Evolutionary conservation across 1,139 yeast species (phyloP), one percentile per base, ranked within the genome.

Genomic region (Candida dubliniensis): DNA sequence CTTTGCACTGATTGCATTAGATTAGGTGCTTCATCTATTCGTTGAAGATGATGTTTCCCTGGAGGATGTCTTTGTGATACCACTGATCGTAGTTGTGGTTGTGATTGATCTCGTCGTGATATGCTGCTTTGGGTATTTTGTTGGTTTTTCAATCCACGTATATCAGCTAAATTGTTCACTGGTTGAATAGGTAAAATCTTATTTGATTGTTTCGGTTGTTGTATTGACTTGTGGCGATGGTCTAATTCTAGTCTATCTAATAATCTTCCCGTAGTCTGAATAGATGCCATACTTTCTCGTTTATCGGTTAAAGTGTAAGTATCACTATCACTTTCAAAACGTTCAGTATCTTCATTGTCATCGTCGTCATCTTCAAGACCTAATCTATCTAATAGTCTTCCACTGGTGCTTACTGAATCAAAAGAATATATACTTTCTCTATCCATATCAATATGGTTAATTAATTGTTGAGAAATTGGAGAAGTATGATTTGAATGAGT

Each of bases 381-480:
- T 41, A 73, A 57, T 9, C 77, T 61, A 48, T 74, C 78, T 14
- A 74, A 56, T 30, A 74, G 58, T 37, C 77, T 53, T 6, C 76
- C 77, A 47, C 59, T 69, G 30, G 78, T 73, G 44, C 74, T 64
- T 7, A 72, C 75, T 3, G 77, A 71, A 40, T 73, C 78, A 47
- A 72, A 74, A 10, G 77, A 71, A 52, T 71, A 72, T 14, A 74
- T 54, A 44, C 55, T 52, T 34, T 50, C 55, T 24, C 52, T 44
- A 34, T 52, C 55, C 37, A 23, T 37, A 25, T 37, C n/a, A 8
- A 33, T 23, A 18, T 37, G 34, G 31, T 37, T 37, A 31, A 37
- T 31, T n/a, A 31, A 23, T 31, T 37, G 34, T 11, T 37, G 40
- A 7, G 40, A 31, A 12, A 37, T 37, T 10, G 40, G 34, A 11